These are phyloP conservation scores for Peniophora sp. DNA, from an alignment of 1,284 basidiomycete genomes.

Conservation along the genomic window DNA sequence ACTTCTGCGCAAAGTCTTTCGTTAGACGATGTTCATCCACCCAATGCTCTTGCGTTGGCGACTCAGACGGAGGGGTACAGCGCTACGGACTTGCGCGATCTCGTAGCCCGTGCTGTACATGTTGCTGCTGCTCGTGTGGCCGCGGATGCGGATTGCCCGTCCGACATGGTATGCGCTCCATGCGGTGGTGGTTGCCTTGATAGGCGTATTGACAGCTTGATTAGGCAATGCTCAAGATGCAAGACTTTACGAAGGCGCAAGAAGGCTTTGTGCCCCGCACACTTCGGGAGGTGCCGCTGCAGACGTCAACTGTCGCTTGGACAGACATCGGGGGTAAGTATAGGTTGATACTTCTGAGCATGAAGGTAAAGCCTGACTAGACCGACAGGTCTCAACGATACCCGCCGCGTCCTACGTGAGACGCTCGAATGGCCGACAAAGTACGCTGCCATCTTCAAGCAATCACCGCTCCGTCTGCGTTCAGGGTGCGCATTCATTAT, in stretches of 20 bases:
- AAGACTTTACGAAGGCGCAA: constrained; percentile 80
- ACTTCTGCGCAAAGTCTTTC: constrained; percentile 36
- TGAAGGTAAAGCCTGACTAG: neutral
- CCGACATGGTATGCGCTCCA: neutral
- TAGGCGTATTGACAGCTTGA: neutral
- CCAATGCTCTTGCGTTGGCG: constrained; percentile 78
- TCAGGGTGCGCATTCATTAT: constrained; percentile 79
- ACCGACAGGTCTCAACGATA: constrained; percentile 65
- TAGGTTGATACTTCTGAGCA: neutral
- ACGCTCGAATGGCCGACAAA: constrained; percentile 99
- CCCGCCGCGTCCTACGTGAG: constrained; percentile 78
- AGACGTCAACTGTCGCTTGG: constrained; percentile 87
- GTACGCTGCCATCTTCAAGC: constrained; percentile 92
- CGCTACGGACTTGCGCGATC: constrained; percentile 80
- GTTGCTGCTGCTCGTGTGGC: constrained; percentile 67
- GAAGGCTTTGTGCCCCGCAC: constrained; percentile 86
- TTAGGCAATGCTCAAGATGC: constrained; percentile 41
- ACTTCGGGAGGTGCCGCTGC: constrained; percentile 82
- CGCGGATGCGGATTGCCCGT: constrained; percentile 1
- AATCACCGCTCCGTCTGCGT: constrained; percentile 86
- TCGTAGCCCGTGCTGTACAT: constrained; percentile 84
- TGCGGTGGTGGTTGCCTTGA: neutral
- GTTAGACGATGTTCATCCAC: constrained; percentile 36
- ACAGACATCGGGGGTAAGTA: constrained; percentile 85
- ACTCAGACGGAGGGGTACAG: constrained; percentile 92